A percentile compares a stretch with the other conserved stretches of the same genome.
phyloP scores from a whole-genome alignment of 495 filamentous ascomycete genomes.

The Sordaria brevicollis region DNA sequence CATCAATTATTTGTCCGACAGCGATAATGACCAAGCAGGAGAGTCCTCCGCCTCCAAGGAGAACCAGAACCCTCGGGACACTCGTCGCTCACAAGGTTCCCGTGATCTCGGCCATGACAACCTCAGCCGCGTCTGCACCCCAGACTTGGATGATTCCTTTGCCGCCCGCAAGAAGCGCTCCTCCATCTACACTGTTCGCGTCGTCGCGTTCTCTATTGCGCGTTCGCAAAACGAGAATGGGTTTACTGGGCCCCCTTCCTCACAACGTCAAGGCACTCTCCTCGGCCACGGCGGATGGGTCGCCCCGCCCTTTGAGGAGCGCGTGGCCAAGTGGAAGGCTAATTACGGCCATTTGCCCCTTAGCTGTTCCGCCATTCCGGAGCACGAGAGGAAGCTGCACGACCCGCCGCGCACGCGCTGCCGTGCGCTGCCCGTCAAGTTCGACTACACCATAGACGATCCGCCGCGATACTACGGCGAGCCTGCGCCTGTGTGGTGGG shows the following conservation, averaged over 20 bases:
- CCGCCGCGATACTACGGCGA: conserved; percentile 10
- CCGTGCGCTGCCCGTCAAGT: conserved; percentile 1
- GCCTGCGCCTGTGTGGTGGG: conserved; percentile 10
- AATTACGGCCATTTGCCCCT: neutral
- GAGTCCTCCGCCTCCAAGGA: neutral
- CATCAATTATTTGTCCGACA: neutral
- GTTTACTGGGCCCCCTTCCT: conserved; percentile 12
- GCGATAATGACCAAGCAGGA: neutral
- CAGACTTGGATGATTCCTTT: neutral
- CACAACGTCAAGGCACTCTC: conserved; percentile 9
- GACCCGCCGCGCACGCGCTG: neutral
- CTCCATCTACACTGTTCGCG: conserved; percentile 12
- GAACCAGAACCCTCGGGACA: neutral
- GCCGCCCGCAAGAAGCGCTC: conserved; percentile 3
- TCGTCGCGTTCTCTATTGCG: conserved; percentile 10
- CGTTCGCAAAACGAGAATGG: conserved; percentile 1
- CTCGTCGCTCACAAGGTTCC: neutral
- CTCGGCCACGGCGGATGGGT: conserved; percentile 15
- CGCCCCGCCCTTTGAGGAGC: conserved; percentile 14
- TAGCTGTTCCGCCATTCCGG: neutral
- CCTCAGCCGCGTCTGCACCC: neutral
- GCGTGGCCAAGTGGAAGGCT: conserved; percentile 4
- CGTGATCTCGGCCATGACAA: neutral
- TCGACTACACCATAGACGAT: conserved; percentile 6
- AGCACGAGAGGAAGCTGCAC: conserved; percentile 1